phyloP scores from a whole-genome alignment of 2,329 filamentous ascomycete genomes.

The Neopestalotiopsis rosae region DNA sequence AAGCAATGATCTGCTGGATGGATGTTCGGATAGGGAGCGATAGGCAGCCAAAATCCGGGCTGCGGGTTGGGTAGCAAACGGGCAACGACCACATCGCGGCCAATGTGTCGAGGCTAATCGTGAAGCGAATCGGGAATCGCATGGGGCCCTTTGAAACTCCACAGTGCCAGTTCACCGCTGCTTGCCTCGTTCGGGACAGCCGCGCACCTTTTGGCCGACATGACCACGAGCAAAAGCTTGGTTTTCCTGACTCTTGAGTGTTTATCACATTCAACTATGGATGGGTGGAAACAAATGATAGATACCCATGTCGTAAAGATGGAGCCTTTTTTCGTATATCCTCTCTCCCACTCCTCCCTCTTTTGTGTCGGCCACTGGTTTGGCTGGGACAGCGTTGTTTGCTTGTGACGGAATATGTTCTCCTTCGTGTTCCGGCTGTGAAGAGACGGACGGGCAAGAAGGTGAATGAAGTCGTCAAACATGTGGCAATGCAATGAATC shows the following conservation, averaged over 20 bases:
- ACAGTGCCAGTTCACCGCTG: slow-evolving; percentile 15
- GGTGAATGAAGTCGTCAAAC: background rate
- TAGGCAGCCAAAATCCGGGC: slow-evolving; percentile 7
- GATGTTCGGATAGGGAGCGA: slow-evolving; percentile 3
- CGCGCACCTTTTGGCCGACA: background rate
- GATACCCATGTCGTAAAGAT: slow-evolving; percentile 2
- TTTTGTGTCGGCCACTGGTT: background rate
- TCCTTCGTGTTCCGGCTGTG: slow-evolving; percentile 1
- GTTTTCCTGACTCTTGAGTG: background rate
- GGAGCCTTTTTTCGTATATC: background rate
- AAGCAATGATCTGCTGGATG: background rate
- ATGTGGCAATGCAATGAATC: slow-evolving; percentile 12
- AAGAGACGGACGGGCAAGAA: background rate
- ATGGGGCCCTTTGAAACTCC: background rate
- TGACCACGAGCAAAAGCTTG: background rate
- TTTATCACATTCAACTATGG: background rate
- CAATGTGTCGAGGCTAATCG: slow-evolving; percentile 13
- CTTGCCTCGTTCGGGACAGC: slow-evolving; percentile 10
- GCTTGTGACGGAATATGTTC: slow-evolving; percentile 4
- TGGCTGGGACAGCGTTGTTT: background rate
- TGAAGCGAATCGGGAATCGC: slow-evolving; percentile 2
- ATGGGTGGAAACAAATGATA: background rate
- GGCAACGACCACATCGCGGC: slow-evolving; percentile 3
- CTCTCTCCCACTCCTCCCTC: background rate
- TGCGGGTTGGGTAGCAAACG: slow-evolving; percentile 11